Evolutionary conservation across 768 basidiomycete species (phyloP), one percentile per base, ranked within the genome.

Genomic region (Mycena pura): DNA sequence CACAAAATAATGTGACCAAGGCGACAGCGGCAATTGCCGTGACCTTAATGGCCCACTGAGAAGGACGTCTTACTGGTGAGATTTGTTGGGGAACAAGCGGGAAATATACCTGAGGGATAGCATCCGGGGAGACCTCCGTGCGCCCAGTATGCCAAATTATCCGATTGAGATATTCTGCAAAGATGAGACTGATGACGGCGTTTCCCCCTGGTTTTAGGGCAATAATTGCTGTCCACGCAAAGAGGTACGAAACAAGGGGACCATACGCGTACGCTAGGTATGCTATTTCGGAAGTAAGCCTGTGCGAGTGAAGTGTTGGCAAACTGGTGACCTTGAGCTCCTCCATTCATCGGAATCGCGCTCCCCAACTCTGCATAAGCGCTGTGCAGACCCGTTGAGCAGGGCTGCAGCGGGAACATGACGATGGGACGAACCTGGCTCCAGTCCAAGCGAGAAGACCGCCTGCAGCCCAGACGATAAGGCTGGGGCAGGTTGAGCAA

Each of bases 371-470:
- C 95, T 9, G 94, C 94, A 72, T 89, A 97, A 71, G 92, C 95
- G 73, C 92, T n/a, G n/a, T n/a, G n/a, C n/a, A n/a, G n/a, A n/a
- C n/a, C n/a, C n/a, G n/a, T n/a, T n/a, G n/a, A n/a, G n/a, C n/a
- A n/a, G n/a, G n/a, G n/a, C n/a, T n/a, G n/a, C n/a, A n/a, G n/a
- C n/a, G n/a, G n/a, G n/a, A n/a, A n/a, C n/a, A n/a, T n/a, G n/a
- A n/a, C n/a, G n/a, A n/a, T n/a, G n/a, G n/a, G n/a, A n/a, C n/a
- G n/a, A n/a, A n/a, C n/a, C n/a, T 95, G 25, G 94, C 95, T 19
- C 96, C 96, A 3, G 96, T 97, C 96, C 96, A 98, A 6, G 86
- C 93, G 10, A 99, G 78, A 22, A 96, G 53, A 6, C 95, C 96
- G 54, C 92, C 89, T 3, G 82, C 78, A 6, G 92, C 64, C 96